Conservation (phyloP, 306 rosid species). For the Coriaria nepalensis region DNA sequence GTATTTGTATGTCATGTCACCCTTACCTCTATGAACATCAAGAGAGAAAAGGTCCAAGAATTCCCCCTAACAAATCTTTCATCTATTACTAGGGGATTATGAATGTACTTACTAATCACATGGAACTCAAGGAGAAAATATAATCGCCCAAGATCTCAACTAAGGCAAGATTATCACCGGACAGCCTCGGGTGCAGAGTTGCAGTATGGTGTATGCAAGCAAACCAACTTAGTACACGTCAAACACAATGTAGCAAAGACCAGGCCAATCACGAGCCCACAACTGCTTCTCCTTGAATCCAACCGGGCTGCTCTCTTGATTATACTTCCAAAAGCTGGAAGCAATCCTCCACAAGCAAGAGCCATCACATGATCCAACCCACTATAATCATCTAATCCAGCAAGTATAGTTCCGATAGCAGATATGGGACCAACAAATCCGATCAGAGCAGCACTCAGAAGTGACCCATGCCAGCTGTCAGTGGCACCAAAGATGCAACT, state of each 20-base stretch:
- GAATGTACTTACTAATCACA: too few relatives aligned
- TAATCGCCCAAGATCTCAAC: too few relatives aligned
- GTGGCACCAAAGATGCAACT: conserved; percentile 93
- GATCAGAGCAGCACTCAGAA: conserved; percentile 71
- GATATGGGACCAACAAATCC: conserved; percentile 89
- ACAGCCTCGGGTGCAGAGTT: conserved; percentile 99
- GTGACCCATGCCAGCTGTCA: conserved; percentile 89
- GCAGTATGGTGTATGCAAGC: conserved; percentile 98
- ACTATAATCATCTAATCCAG: conserved; percentile 89
- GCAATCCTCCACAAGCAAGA: conserved; percentile 80
- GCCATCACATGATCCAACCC: conserved; percentile 93
- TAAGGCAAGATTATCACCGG: conserved; percentile 25
- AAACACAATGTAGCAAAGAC: conserved; percentile 59
- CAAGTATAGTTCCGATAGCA: conserved; percentile 88
- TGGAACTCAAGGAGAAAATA: too few relatives aligned
- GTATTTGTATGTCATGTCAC: too few relatives aligned
- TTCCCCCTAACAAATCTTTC: too few relatives aligned
- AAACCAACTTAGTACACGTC: conserved; percentile 88
- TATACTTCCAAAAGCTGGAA: conserved; percentile 63
- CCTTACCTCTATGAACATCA: too few relatives aligned
- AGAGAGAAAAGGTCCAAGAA: too few relatives aligned
- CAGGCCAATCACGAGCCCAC: conserved; percentile 58
- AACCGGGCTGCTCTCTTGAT: conserved; percentile 55
- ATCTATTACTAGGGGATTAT: too few relatives aligned
- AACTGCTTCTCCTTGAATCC: conserved; percentile 53